Percentiles rank a stretch among this genome's conserved stretches.
These are phyloP conservation scores for Glycine latifolia DNA, from an alignment of 306 rosid species.

Conservation along the genomic window DNA sequence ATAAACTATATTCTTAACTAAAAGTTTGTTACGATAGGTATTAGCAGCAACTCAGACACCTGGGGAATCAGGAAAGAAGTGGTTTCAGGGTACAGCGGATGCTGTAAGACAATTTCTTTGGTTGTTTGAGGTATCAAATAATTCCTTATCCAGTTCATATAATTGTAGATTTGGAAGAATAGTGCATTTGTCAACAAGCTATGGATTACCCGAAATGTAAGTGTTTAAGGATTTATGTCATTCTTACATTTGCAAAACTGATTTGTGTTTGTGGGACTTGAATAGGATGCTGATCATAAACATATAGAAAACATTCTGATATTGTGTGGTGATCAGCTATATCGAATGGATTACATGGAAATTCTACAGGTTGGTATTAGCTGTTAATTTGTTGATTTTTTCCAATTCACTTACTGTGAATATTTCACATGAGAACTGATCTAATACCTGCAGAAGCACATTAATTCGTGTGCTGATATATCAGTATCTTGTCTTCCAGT, in stretches of 20 bases:
- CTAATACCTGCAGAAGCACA: slow-evolving; percentile 55
- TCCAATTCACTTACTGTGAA: slow-evolving; percentile 18
- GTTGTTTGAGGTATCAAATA: slow-evolving; percentile 60
- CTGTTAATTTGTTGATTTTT: slow-evolving; percentile 26
- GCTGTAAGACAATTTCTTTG: slow-evolving; percentile 65
- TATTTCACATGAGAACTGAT: slow-evolving; percentile 35
- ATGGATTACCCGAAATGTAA: slow-evolving; percentile 25
- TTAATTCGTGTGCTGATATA: slow-evolving; percentile 58
- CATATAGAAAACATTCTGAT: slow-evolving; percentile 60
- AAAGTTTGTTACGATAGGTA: slow-evolving; percentile 48
- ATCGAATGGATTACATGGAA: slow-evolving; percentile 67
- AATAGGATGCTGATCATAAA: slow-evolving; percentile 61
- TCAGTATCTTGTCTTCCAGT: slow-evolving; percentile 62
- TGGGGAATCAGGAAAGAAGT: slow-evolving; percentile 61
- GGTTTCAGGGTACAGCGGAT: slow-evolving; percentile 70
- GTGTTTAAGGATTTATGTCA: slow-evolving; percentile 1
- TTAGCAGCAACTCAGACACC: slow-evolving; percentile 62
- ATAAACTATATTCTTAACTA: background rate
- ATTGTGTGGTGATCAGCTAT: slow-evolving; percentile 66
- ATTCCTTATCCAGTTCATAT: slow-evolving; percentile 16
- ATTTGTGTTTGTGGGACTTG: slow-evolving; percentile 52
- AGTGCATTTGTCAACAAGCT: slow-evolving; percentile 8
- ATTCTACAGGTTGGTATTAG: slow-evolving; percentile 50
- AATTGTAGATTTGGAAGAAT: slow-evolving; percentile 24
- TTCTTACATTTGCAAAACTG: slow-evolving; percentile 38